Conservation (phyloP, 2,329 filamentous ascomycete species). For the Tothia fuscella region DNA sequence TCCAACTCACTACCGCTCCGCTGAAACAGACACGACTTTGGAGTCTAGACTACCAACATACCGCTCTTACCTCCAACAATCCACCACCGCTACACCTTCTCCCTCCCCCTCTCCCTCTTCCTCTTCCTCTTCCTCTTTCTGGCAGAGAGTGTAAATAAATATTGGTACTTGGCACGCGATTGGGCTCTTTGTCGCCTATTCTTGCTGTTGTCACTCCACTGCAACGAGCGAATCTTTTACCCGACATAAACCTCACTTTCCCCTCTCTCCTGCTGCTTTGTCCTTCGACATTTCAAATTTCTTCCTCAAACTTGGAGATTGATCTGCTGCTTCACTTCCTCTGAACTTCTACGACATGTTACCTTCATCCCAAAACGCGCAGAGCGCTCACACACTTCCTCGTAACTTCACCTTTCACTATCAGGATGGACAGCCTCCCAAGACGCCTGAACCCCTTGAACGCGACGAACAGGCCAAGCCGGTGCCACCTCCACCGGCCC, state of each 20-base stretch:
- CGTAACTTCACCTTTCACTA: slow-evolving; percentile 39
- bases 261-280: not conserved
- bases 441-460: slow-evolving; percentile 31
- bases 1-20: too few relatives aligned
- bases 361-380: not conserved
- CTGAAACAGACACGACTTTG: too few relatives aligned
- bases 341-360: not conserved
- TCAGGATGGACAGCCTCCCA: slow-evolving; percentile 32
- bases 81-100: too few relatives aligned
- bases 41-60: too few relatives aligned
- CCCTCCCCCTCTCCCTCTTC: too few relatives aligned
- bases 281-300: not conserved
- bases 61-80: too few relatives aligned
- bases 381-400: slow-evolving; percentile 28
- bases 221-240: too few relatives aligned
- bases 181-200: too few relatives aligned
- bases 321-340: slow-evolving; percentile 2
- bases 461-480: slow-evolving; percentile 15
- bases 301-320: not conserved
- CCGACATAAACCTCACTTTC: not conserved
- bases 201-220: too few relatives aligned
- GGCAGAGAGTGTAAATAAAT: too few relatives aligned
- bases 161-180: too few relatives aligned
- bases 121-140: too few relatives aligned
- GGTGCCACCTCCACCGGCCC: slow-evolving; percentile 6